Base-by-base conservation (phyloP, 148 eudicot genomes). In the Salicornia ramosissima region DNA sequence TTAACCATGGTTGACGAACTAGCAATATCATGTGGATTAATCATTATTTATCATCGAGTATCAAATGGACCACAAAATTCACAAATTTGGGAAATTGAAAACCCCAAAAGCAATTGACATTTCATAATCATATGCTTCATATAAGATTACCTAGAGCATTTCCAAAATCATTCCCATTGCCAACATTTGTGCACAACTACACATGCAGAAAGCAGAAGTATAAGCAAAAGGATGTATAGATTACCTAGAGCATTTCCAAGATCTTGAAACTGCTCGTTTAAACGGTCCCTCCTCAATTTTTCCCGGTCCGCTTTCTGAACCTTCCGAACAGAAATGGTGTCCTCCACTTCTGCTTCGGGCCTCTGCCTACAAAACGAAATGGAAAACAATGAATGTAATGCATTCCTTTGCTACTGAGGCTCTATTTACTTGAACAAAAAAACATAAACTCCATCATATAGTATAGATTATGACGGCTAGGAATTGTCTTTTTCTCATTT, bases 261-360 rank as follows among this genome's bases (percentile, higher is more conserved):
- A 77, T 87, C 88, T 67, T 68, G 59, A 78, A 87, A 87, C 60
- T 80, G 85, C 74, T 87, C 91, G 56, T 87, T 87, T 16, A 87
- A 58, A 22, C 81, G 83, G 74, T 82, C 91, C 77, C 91, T 82
- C 85, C 91, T 82, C 78, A 87, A 76, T 66, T 83, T 87, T 79
- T 87, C 91, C 58, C 91, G 91, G 79, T 84, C 88, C 10, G 91
- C 91, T 79, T 87, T 87, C 78, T 86, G 90, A 61, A 87, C 88
- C 76, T 83, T 87, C 74, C 88, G 83, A 18, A 83, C 83, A 45
- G 63, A 45, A 30, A 68, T 43, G 11, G 82, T 54, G 64, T 87
- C 86, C 56, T 82, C 77, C 28, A 21, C 79, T 76, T 83, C 86
- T 55, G 50, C 71, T 45, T 83, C 86, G 26, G 47, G 75, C 85